phyloP scores from a whole-genome alignment of 2,329 filamentous ascomycete genomes.

The Myriosclerotinia curreyana region DNA sequence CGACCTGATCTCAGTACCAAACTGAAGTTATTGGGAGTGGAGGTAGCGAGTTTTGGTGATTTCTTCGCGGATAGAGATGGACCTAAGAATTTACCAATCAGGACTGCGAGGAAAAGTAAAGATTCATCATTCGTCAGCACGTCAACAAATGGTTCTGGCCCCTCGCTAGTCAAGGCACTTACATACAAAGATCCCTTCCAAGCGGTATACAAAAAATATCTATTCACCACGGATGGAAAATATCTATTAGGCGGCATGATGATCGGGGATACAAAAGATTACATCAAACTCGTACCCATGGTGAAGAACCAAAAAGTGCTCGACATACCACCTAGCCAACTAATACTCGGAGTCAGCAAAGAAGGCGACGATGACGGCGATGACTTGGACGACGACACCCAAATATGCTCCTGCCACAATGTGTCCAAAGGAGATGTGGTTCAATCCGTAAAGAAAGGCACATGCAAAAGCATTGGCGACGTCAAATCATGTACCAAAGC shows the following conservation, averaged over 20 bases:
- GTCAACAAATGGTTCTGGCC: slow-evolving; percentile 53
- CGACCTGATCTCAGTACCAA: slow-evolving; percentile 87
- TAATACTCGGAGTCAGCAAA: slow-evolving; percentile 76
- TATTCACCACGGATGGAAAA: slow-evolving; percentile 87
- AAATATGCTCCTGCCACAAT: slow-evolving; percentile 92
- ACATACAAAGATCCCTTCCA: slow-evolving; percentile 88
- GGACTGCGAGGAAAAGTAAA: slow-evolving; percentile 48
- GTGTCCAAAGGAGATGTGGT: slow-evolving; percentile 81
- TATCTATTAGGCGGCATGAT: slow-evolving; percentile 95
- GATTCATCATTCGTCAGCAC: slow-evolving; percentile 39
- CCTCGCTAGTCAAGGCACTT: slow-evolving; percentile 71
- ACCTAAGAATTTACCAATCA: slow-evolving; percentile 68
- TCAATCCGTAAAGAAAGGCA: slow-evolving; percentile 68
- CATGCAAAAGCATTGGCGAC: slow-evolving; percentile 76
- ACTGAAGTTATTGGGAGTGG: slow-evolving; percentile 82
- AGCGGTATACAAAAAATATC: slow-evolving; percentile 88
- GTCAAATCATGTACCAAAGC: slow-evolving; percentile 90
- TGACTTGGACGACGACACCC: slow-evolving; percentile 79
- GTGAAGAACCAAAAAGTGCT: slow-evolving; percentile 80
- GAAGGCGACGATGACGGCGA: slow-evolving; percentile 71
- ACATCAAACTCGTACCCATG: slow-evolving; percentile 83
- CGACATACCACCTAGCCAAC: slow-evolving; percentile 73
- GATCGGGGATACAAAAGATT: slow-evolving; percentile 90
- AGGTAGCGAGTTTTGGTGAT: slow-evolving; percentile 90
- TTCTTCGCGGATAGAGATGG: slow-evolving; percentile 89